Conservation (phyloP, 2,329 filamentous ascomycete species). For the Monascus ruber region DNA sequence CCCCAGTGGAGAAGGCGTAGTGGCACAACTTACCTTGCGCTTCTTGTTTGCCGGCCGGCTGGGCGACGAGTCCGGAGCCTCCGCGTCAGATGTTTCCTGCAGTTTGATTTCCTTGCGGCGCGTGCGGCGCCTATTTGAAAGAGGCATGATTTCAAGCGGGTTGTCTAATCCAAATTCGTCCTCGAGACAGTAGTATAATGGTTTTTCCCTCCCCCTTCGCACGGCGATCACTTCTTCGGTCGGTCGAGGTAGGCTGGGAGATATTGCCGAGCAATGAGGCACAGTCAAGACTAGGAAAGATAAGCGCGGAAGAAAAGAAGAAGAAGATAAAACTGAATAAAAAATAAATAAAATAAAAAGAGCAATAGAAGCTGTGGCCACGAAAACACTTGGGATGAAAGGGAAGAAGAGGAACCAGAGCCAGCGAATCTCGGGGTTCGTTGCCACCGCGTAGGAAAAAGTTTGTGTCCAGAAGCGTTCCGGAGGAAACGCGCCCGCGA, state of each 20-base stretch:
- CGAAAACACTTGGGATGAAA: background rate
- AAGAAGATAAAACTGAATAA: too few relatives aligned
- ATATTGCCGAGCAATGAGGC: too few relatives aligned
- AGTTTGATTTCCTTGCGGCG: constrained; percentile 35
- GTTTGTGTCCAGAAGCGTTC: background rate
- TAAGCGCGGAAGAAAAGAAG: too few relatives aligned
- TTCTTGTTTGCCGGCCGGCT: constrained; percentile 37
- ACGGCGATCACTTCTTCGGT: too few relatives aligned
- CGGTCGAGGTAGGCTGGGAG: too few relatives aligned
- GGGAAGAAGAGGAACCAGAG: background rate
- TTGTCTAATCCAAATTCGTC: background rate
- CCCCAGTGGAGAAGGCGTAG: too few relatives aligned
- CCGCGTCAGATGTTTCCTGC: constrained; percentile 34
- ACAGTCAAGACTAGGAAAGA: too few relatives aligned
- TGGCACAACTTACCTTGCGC: constrained; percentile 31
- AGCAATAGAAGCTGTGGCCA: too few relatives aligned
- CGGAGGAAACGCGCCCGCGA: background rate
- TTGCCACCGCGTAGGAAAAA: constrained; percentile 1
- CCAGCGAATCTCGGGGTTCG: background rate
- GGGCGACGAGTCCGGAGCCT: constrained; percentile 37
- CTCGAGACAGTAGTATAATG: background rate
- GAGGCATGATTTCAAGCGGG: constrained; percentile 22
- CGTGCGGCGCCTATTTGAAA: constrained; percentile 33
- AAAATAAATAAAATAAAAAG: too few relatives aligned
- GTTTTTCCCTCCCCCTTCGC: background rate